phyloP scores from a whole-genome alignment of 192 early-diverging fungal genomes.

The Backusella psychrophila region DNA sequence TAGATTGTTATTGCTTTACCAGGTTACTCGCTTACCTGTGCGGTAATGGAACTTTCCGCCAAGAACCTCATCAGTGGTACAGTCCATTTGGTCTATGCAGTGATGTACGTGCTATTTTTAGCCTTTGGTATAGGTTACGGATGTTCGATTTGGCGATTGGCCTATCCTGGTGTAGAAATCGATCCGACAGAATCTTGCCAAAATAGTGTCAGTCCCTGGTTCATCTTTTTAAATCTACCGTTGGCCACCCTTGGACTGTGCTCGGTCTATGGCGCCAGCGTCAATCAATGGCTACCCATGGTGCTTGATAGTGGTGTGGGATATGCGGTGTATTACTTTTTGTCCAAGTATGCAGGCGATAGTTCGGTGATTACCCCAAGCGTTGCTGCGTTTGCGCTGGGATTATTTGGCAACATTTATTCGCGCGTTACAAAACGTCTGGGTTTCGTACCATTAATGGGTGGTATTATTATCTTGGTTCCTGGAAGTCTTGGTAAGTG shows the following conservation, averaged over 20 bases:
- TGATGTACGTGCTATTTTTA: constrained; percentile 77
- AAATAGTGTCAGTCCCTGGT: constrained; percentile 31
- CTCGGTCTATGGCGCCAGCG: constrained; percentile 53
- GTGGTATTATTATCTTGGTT: constrained; percentile 78
- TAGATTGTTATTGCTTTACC: constrained; percentile 57
- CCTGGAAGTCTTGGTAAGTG: constrained; percentile 73
- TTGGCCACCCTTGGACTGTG: constrained; percentile 42
- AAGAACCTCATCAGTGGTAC: constrained; percentile 87
- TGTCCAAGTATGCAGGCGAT: constrained; percentile 49
- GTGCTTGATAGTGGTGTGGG: constrained; percentile 60
- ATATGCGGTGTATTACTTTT: constrained; percentile 64
- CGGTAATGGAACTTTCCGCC: constrained; percentile 86
- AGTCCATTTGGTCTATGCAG: constrained; percentile 76
- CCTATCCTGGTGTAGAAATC: background rate
- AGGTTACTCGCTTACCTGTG: constrained; percentile 77
- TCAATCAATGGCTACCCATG: constrained; percentile 72
- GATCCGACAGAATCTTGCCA: constrained; percentile 23
- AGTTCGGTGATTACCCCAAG: constrained; percentile 54
- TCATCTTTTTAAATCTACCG: constrained; percentile 44
- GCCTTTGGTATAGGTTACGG: constrained; percentile 67
- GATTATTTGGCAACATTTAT: constrained; percentile 74
- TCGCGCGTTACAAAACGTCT: constrained; percentile 68
- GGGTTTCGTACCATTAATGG: constrained; percentile 78
- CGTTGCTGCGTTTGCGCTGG: constrained; percentile 76
- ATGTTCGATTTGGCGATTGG: constrained; percentile 26